Conservation (phyloP, 345 rosid species). For the Clausena lansium region DNA sequence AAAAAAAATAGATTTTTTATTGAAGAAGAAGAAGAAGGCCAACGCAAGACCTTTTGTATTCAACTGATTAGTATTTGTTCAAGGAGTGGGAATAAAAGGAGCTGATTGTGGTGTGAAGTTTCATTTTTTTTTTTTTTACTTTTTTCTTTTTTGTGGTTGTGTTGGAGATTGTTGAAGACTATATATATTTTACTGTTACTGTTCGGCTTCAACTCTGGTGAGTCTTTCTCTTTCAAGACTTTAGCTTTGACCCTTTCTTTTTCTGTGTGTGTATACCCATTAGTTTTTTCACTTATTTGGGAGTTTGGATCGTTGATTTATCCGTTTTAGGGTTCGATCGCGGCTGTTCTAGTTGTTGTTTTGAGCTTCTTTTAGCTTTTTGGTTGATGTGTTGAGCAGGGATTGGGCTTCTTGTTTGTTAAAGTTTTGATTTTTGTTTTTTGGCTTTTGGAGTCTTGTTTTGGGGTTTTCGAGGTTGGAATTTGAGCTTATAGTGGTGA, state of each 20-base stretch:
- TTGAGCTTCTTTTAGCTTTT: conserved; percentile 2
- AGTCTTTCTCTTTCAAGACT: conserved; percentile 22
- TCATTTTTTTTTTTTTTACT: not conserved
- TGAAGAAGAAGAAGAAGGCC: conserved; percentile 21
- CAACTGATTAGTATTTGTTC: conserved; percentile 1
- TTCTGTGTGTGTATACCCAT: conserved; percentile 22
- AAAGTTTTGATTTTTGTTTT: conserved; percentile 19
- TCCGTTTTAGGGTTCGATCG: conserved; percentile 40
- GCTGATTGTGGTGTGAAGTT: conserved; percentile 18
- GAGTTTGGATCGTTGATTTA: conserved; percentile 31
- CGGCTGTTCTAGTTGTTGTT: conserved; percentile 25
- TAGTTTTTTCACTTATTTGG: not conserved
- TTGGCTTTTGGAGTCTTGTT: not conserved
- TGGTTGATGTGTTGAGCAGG: conserved; percentile 14
- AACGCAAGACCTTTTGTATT: not conserved
- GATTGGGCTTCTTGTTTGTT: conserved; percentile 4
- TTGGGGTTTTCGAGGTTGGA: conserved; percentile 18
- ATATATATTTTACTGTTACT: not conserved
- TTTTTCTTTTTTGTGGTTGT: conserved; percentile 9
- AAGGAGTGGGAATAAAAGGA: not conserved
- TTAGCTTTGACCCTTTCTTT: conserved; percentile 21
- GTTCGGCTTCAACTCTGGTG: conserved; percentile 31
- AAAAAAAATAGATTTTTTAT: conserved; percentile 11
- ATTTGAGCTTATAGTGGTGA: conserved; percentile 16
- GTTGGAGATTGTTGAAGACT: conserved; percentile 13